Evolutionary conservation across 202 grass and related monocot genomes (phyloP).

Genomic region (Carex sylvatica): DNA sequence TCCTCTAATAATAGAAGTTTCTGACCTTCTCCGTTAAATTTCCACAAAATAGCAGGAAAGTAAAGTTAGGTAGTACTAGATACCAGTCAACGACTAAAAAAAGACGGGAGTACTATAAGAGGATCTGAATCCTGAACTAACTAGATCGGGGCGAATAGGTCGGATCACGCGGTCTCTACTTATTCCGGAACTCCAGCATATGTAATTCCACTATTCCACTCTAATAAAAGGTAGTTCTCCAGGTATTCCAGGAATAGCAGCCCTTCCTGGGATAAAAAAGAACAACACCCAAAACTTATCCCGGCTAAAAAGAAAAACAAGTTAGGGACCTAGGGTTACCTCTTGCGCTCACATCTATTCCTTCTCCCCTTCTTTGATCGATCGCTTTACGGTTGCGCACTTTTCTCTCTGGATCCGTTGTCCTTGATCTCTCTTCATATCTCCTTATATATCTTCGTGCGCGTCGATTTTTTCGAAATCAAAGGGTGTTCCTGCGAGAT

Average conservation of each 20-base stretch:
- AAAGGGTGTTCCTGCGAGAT: constrained; percentile 13
- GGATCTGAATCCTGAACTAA: not conserved
- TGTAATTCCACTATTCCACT: not conserved
- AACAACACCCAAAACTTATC: not conserved
- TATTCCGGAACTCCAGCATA: not conserved
- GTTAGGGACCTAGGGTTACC: constrained; percentile 22
- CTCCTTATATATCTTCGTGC: not conserved
- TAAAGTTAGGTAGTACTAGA: not conserved
- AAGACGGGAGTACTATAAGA: not conserved
- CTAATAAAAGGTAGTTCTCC: not conserved
- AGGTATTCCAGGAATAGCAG: constrained; percentile 21
- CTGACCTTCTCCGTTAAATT: not conserved
- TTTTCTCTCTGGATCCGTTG: not conserved
- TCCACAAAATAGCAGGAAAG: not conserved
- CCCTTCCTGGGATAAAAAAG: not conserved
- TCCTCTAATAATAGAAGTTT: not conserved
- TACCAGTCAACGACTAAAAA: not conserved
- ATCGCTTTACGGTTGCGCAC: not conserved
- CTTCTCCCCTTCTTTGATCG: not conserved
- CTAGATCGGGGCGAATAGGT: not conserved
- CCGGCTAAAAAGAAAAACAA: not conserved
- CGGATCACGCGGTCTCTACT: constrained; percentile 3
- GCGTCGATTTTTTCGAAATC: constrained; percentile 5
- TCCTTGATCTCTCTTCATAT: constrained; percentile 20
- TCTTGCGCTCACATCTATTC: constrained; percentile 16